These are phyloP conservation scores for Hysterium pulicare DNA, from an alignment of 2,329 filamentous ascomycete genomes.

Conservation along the genomic window DNA sequence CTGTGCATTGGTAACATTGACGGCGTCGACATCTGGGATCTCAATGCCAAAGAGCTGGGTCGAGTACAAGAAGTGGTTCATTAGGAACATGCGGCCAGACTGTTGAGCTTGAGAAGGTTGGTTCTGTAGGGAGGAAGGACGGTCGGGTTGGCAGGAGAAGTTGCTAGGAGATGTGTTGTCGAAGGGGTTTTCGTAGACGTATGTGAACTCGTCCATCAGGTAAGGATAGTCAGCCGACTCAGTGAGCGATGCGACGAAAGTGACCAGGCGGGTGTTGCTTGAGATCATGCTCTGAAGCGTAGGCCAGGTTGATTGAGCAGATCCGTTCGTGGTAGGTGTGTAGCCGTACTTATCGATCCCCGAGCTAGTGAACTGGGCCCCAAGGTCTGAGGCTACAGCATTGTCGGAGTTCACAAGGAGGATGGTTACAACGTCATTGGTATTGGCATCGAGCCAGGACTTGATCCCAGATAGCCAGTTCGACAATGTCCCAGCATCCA, in stretches of 20 bases:
- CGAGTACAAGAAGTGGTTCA: constrained; percentile 78
- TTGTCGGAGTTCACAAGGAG: constrained; percentile 69
- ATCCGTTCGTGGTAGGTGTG: constrained; percentile 36
- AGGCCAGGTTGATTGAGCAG: constrained; percentile 60
- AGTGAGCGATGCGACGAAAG: constrained; percentile 59
- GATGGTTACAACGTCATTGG: constrained; percentile 72
- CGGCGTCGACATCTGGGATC: constrained; percentile 44
- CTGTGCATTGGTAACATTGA: constrained; percentile 65
- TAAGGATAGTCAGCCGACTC: constrained; percentile 47
- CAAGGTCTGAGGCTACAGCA: constrained; percentile 53
- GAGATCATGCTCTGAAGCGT: constrained; percentile 68
- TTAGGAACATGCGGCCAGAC: constrained; percentile 62
- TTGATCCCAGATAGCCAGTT: constrained; percentile 64
- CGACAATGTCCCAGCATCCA: constrained; percentile 66
- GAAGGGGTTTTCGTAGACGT: constrained; percentile 71
- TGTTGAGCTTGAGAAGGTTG: constrained; percentile 50
- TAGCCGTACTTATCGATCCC: constrained; percentile 62
- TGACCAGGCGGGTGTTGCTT: constrained; percentile 62
- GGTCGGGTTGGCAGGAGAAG: constrained; percentile 70
- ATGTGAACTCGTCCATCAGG: constrained; percentile 61
- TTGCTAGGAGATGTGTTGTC: constrained; percentile 59
- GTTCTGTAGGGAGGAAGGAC: constrained; percentile 55
- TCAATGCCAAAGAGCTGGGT: constrained; percentile 42
- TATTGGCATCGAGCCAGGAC: constrained; percentile 65
- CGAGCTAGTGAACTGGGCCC: constrained; percentile 44